phyloP scores from a whole-genome alignment of 768 basidiomycete species.

The Fibroporia radiculosa region DNA sequence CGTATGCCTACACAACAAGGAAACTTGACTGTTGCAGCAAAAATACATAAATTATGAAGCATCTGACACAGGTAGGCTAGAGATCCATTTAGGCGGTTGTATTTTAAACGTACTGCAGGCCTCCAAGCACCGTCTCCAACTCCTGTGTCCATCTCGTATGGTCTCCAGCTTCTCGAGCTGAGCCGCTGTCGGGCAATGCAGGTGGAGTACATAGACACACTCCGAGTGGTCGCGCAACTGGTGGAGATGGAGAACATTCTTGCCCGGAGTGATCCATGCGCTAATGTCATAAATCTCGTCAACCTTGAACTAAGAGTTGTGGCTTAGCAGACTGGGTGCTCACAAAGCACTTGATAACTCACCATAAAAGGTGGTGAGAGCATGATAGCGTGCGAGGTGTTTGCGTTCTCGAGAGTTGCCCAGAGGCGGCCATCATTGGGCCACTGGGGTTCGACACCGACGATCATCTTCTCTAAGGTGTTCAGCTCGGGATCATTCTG shows the following conservation, averaged over 20 bases:
- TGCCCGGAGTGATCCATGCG: constrained; percentile 4
- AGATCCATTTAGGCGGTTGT: background rate
- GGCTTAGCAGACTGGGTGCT: background rate
- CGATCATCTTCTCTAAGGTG: background rate
- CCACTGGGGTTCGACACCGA: constrained; percentile 5
- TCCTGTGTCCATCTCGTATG: constrained; percentile 1
- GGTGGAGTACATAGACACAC: constrained; percentile 11
- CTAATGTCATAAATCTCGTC: constrained; percentile 10
- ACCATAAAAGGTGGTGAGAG: constrained; percentile 13
- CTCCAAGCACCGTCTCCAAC: constrained; percentile 5
- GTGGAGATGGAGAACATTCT: constrained; percentile 10
- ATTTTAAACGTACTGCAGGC: background rate
- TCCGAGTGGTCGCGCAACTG: constrained; percentile 12
- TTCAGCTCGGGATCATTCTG: background rate
- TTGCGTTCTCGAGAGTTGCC: background rate
- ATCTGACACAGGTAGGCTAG: background rate
- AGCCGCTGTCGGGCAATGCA: constrained; percentile 12
- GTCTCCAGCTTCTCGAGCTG: constrained; percentile 9
- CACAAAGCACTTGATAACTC: background rate
- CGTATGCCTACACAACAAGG: background rate
- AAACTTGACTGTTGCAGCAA: background rate
- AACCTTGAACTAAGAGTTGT: background rate
- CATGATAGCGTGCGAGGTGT: constrained; percentile 2
- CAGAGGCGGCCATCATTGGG: constrained; percentile 6
- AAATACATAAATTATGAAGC: background rate